Percentiles rank a stretch among this genome's conserved stretches.
phyloP scores from a whole-genome alignment of 2,329 filamentous ascomycete genomes.

The Talaromyces sp. region DNA sequence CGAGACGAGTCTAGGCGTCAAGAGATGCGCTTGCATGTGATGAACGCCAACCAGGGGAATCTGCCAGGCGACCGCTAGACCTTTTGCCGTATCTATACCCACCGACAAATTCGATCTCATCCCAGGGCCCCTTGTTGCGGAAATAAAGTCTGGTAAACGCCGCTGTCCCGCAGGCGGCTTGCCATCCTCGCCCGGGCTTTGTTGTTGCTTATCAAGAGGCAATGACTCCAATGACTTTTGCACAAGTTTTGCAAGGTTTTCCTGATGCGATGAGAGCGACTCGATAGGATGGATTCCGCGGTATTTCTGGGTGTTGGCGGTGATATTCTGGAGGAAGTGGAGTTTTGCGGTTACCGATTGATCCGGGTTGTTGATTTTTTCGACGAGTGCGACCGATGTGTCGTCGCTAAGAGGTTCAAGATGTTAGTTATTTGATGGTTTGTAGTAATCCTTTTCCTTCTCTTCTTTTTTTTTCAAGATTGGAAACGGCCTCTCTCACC shows the following conservation, averaged over 20 bases:
- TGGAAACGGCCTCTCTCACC: constrained; percentile 21
- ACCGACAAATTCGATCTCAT: constrained; percentile 73
- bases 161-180: constrained; percentile 16
- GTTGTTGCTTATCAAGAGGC: constrained; percentile 23
- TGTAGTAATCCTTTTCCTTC: neutral
- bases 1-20: constrained; percentile 73
- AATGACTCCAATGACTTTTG: constrained; percentile 56
- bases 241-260: constrained; percentile 63
- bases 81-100: constrained; percentile 80
- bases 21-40: constrained; percentile 94
- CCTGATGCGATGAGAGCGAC: constrained; percentile 70
- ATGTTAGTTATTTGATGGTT: constrained; percentile 2
- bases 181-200: neutral
- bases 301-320: constrained; percentile 69
- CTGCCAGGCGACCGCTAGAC: constrained; percentile 74
- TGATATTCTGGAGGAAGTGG: constrained; percentile 75
- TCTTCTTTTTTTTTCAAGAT: neutral
- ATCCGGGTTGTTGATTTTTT: constrained; percentile 39
- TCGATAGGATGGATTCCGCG: constrained; percentile 73
- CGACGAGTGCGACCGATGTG: constrained; percentile 78
- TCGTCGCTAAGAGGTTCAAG: constrained; percentile 60
- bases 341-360: constrained; percentile 45
- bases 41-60: constrained; percentile 80
- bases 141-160: constrained; percentile 70
- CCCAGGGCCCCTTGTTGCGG: constrained; percentile 83